These are phyloP conservation scores for Conticribra weissflogii DNA, from an alignment of 108 stramenopile species.

Conservation along the genomic window DNA sequence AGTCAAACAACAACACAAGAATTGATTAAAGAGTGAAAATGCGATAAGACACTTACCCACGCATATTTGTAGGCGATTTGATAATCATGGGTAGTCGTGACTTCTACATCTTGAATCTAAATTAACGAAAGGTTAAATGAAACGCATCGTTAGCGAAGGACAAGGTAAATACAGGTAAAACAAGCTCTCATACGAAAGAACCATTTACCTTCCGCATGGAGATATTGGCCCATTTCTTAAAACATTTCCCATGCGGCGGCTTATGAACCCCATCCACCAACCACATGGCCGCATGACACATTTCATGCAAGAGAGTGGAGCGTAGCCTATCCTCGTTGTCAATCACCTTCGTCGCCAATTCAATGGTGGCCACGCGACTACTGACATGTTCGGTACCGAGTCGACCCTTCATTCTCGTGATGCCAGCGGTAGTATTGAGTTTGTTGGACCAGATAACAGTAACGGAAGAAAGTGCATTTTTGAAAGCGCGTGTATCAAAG, in stretches of 20 bases:
- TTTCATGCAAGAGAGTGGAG: conserved; percentile 90
- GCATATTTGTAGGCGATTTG: conserved; percentile 79
- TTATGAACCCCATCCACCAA: conserved; percentile 81
- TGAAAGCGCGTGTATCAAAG: conserved; percentile 61
- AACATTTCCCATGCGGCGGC: conserved; percentile 84
- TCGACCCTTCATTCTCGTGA: conserved; percentile 66
- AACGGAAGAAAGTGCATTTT: conserved; percentile 47
- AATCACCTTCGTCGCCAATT: conserved; percentile 89
- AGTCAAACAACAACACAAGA: neutral
- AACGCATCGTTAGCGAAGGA: neutral
- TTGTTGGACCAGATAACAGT: conserved; percentile 81
- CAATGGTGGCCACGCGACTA: conserved; percentile 65
- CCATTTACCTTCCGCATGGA: conserved; percentile 57
- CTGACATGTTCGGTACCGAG: conserved; percentile 12
- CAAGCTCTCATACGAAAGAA: neutral
- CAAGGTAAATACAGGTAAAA: conserved; percentile 3
- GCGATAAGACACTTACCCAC: conserved; percentile 46
- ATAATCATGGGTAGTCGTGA: conserved; percentile 86
- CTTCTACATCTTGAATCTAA: conserved; percentile 60
- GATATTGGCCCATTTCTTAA: conserved; percentile 86
- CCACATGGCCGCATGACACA: conserved; percentile 96
- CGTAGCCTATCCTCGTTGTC: conserved; percentile 76
- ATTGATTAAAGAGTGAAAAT: neutral
- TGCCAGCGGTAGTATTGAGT: conserved; percentile 84
- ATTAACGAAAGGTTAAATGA: neutral